Conservation (phyloP, 805 yeast species). For the Saccharomycopsis microspora region DNA sequence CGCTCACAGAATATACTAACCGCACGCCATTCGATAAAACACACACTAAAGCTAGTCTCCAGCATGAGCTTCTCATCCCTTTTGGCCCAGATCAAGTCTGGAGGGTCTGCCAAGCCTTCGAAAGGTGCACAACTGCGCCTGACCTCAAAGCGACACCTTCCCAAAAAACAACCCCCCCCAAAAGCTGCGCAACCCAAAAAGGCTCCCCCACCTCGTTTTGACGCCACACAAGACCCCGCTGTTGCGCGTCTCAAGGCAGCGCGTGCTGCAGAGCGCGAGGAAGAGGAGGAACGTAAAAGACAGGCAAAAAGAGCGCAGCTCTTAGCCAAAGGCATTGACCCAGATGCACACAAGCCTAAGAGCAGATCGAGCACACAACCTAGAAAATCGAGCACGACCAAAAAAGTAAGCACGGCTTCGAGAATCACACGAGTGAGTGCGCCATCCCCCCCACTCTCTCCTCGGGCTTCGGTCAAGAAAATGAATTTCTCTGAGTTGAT, state of each 20-base stretch:
- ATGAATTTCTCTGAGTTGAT: slow-evolving; percentile 56
- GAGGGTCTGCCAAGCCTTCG: neutral
- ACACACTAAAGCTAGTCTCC: too few relatives aligned
- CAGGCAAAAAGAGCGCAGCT: slow-evolving; percentile 3
- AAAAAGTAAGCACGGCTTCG: neutral
- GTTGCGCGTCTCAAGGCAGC: slow-evolving; percentile 59
- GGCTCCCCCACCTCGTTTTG: neutral
- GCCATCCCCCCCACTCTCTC: neutral
- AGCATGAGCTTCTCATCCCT: slow-evolving; percentile 5
- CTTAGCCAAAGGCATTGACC: slow-evolving; percentile 8
- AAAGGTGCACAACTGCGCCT: too few relatives aligned
- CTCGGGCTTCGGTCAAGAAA: slow-evolving; percentile 26
- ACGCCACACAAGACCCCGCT: slow-evolving; percentile 46
- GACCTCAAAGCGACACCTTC: too few relatives aligned
- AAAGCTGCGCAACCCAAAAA: neutral
- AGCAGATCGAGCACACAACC: neutral
- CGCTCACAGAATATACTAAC: too few relatives aligned
- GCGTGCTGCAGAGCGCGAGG: slow-evolving; percentile 42
- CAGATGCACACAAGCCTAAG: neutral
- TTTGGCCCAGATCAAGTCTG: slow-evolving; percentile 4
- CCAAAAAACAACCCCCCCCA: neutral
- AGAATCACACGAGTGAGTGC: neutral
- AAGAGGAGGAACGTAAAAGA: slow-evolving; percentile 15
- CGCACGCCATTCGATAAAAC: too few relatives aligned
- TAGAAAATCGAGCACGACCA: neutral